These are phyloP conservation scores for Bacterosira constricta DNA, from an alignment of 108 stramenopile species.

Conservation along the genomic window DNA sequence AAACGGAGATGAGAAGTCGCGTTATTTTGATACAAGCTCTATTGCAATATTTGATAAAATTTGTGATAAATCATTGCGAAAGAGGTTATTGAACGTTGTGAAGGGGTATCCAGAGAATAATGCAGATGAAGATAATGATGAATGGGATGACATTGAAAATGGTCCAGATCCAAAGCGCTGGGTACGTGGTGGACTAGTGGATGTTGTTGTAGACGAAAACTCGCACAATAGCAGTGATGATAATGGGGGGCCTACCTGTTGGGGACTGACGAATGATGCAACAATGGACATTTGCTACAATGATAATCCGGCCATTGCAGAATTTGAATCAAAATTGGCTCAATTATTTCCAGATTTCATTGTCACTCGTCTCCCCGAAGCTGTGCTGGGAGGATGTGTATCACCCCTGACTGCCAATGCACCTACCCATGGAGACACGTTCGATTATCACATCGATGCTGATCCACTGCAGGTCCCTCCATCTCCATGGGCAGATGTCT, in stretches of 20 bases:
- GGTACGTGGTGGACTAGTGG: constrained; percentile 59
- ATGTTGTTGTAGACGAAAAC: constrained; percentile 41
- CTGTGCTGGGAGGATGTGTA: constrained; percentile 62
- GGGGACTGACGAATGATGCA: constrained; percentile 66
- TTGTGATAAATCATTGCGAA: constrained; percentile 47
- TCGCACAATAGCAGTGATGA: too few relatives aligned
- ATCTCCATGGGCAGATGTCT: constrained; percentile 71
- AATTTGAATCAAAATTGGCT: constrained; percentile 56
- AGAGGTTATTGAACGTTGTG: constrained; percentile 53
- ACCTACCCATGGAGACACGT: constrained; percentile 58
- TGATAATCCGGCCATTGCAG: constrained; percentile 58
- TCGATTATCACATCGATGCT: constrained; percentile 74
- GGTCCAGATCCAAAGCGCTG: constrained; percentile 70
- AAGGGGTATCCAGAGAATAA: constrained; percentile 42
- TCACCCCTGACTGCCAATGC: constrained; percentile 78
- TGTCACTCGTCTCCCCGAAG: constrained; percentile 61
- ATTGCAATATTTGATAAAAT: constrained; percentile 64
- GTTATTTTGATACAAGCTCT: constrained; percentile 67
- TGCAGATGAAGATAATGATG: constrained; percentile 1
- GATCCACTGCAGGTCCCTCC: constrained; percentile 70
- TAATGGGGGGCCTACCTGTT: constrained; percentile 24
- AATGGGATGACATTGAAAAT: constrained; percentile 48
- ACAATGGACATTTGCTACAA: constrained; percentile 61
- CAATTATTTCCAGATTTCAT: constrained; percentile 61
- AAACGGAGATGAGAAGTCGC: constrained; percentile 16